These are phyloP conservation scores for Boletus speciosus DNA, from an alignment of 768 basidiomycete genomes.

Conservation along the genomic window DNA sequence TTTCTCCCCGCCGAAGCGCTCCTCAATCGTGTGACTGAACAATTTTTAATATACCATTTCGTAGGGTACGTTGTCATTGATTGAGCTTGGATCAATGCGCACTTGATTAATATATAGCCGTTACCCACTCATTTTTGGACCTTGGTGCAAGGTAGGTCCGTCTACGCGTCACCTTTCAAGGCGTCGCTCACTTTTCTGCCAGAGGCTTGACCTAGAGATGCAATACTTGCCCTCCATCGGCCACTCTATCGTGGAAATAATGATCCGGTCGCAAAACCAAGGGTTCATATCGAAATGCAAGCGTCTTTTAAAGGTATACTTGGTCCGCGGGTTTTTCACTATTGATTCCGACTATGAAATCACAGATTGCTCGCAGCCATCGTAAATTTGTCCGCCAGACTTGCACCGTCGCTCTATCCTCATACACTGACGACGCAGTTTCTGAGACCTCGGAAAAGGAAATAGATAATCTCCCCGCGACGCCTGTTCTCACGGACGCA, in stretches of 20 bases:
- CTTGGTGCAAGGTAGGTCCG: slow-evolving; percentile 53
- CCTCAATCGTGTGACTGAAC: slow-evolving; percentile 49
- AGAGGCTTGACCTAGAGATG: slow-evolving; percentile 60
- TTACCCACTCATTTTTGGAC: slow-evolving; percentile 76
- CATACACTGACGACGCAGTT: slow-evolving; percentile 6
- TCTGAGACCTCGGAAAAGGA: slow-evolving; percentile 12
- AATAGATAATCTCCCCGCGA: slow-evolving; percentile 4
- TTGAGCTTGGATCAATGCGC: slow-evolving; percentile 7
- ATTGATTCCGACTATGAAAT: slow-evolving; percentile 13
- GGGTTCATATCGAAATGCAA: slow-evolving; percentile 44
- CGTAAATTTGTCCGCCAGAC: slow-evolving; percentile 27
- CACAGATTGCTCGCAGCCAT: slow-evolving; percentile 23
- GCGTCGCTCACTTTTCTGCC: slow-evolving; percentile 1
- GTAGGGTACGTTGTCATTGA: slow-evolving; percentile 44
- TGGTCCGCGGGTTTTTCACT: background rate
- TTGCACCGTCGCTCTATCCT: slow-evolving; percentile 28
- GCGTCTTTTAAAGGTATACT: slow-evolving; percentile 47
- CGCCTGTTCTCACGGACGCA: slow-evolving; percentile 30
- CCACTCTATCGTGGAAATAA: slow-evolving; percentile 48
- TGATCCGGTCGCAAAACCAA: slow-evolving; percentile 47
- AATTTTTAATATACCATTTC: slow-evolving; percentile 56
- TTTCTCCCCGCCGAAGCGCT: slow-evolving; percentile 53
- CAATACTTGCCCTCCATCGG: slow-evolving; percentile 47
- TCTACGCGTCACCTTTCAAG: slow-evolving; percentile 6
- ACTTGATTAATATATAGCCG: slow-evolving; percentile 41